Base-by-base conservation (phyloP, 139 green algal genomes). In the Asterochloris sp. region DNA sequence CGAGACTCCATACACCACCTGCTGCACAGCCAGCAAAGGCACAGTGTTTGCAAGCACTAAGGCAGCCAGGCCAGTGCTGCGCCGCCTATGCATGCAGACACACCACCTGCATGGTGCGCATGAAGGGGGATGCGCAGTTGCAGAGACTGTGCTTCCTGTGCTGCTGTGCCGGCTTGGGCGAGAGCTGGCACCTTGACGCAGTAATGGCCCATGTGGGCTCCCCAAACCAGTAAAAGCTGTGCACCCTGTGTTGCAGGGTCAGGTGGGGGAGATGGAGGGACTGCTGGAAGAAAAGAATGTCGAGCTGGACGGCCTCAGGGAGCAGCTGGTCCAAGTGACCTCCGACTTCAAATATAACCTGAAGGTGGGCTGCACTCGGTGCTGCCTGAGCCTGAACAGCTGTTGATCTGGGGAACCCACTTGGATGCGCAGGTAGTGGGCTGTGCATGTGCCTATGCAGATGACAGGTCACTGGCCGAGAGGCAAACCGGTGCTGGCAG, bases 251-350 rank as follows among this genome's bases (percentile, higher is more conserved):
- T 14, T 80, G 11, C 60, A 80, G 76, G 76, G 68, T 24, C 76
- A 80, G 24, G 60, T 80, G 76, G 60, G 47, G 38, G 76, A 62
- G 6, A n/a, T 80, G 76, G 84, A 74, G 61, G 76, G 21, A 11
- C 54, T 69, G 24, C 24, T 80, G 12, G 60, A 84, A 8, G 78
- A 85, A 73, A 86, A 86, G 73, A 84, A 91, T 24, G 61, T 87
- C 24, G 83, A 91, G 71, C 64, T 79, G 28, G 62, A 68, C 23
- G 61, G 80, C 47, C 79, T 91, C 24, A 73, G 83, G 19, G 87
- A 91, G 73, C 88, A 91, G 82, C 78, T 91, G 27, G 67, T 84
- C 8, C 87, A 91, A 80, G 64, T 91, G 61, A 86, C 83, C 11
- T 69, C 78, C 0, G 88, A 91, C 54, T 87, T 91, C 68, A 87